Conservation (phyloP, 768 basidiomycete species). For the Inosperma sp. region DNA sequence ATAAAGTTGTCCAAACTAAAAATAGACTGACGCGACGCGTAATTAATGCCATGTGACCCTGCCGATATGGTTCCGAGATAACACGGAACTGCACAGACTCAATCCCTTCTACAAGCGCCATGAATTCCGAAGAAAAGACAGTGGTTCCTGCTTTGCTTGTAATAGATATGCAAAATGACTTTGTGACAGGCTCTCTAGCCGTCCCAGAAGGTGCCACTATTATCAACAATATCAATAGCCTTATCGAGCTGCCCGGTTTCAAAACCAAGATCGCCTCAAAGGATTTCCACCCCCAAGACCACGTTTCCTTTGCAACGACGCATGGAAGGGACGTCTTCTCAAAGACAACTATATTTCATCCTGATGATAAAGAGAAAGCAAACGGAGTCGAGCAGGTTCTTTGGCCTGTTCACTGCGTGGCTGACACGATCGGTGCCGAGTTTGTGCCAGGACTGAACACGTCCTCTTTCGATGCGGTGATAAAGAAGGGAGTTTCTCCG, state of each 20-base stretch:
- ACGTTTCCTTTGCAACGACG: conserved; percentile 67
- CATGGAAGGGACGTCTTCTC: conserved; percentile 35
- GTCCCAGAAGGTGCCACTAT: conserved; percentile 59
- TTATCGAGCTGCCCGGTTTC: conserved; percentile 53
- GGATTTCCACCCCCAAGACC: conserved; percentile 55
- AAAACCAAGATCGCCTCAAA: conserved; percentile 47
- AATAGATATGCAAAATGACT: conserved; percentile 83
- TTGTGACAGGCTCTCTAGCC: conserved; percentile 69
- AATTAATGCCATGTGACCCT: no score
- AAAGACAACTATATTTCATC: conserved; percentile 40
- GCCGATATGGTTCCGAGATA: no score
- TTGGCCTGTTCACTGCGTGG: conserved; percentile 82
- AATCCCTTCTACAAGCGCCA: neutral
- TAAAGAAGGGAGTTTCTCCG: conserved; percentile 52
- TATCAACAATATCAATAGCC: conserved; percentile 49
- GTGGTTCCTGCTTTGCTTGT: conserved; percentile 57
- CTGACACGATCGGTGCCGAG: conserved; percentile 52
- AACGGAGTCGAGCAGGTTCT: conserved; percentile 48
- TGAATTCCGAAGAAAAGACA: conserved; percentile 12
- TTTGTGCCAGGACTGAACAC: conserved; percentile 52
- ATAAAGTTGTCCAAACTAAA: no score
- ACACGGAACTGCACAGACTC: neutral
- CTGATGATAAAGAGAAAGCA: conserved; percentile 31
- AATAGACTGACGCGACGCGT: no score
- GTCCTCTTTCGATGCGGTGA: conserved; percentile 37